Percentiles rank a stretch among this genome's conserved stretches.
phyloP scores from a whole-genome alignment of 2,329 filamentous ascomycete genomes.

The Beauveria rudraprayagi region DNA sequence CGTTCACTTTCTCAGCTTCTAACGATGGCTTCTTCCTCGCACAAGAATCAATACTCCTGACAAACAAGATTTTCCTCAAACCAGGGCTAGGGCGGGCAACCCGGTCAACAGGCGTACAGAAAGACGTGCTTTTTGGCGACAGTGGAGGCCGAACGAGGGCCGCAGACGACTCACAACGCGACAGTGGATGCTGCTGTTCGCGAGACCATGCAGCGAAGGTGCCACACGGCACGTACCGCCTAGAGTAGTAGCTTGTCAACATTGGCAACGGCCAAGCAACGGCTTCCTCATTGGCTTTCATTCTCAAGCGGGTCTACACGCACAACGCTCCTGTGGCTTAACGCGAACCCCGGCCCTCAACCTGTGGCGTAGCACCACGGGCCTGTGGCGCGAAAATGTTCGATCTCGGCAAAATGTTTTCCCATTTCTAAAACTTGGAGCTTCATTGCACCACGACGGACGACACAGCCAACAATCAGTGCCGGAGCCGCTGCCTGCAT shows the following conservation, averaged over 20 bases:
- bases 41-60: background rate
- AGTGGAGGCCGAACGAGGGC: slow-evolving; percentile 11
- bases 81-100: slow-evolving; percentile 2
- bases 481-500: background rate
- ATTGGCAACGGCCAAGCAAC: slow-evolving; percentile 52
- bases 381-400: slow-evolving; percentile 4
- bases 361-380: background rate
- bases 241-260: slow-evolving; percentile 32
- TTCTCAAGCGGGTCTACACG: slow-evolving; percentile 1
- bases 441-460: background rate
- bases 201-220: slow-evolving; percentile 6
- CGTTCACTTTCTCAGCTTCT: background rate
- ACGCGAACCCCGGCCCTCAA: slow-evolving; percentile 15
- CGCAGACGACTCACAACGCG: slow-evolving; percentile 17
- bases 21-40: background rate
- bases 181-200: slow-evolving; percentile 12
- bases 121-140: slow-evolving; percentile 13
- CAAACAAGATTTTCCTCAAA: background rate
- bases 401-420: slow-evolving; percentile 19
- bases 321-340: slow-evolving; percentile 21
- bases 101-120: slow-evolving; percentile 5
- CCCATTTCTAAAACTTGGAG: slow-evolving; percentile 19
- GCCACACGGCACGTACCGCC: slow-evolving; percentile 16
- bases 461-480: slow-evolving; percentile 3
- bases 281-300: slow-evolving; percentile 33